Base-by-base conservation (phyloP, 2,329 filamentous ascomycete genomes). In the Clarireedia homoeocarpa region DNA sequence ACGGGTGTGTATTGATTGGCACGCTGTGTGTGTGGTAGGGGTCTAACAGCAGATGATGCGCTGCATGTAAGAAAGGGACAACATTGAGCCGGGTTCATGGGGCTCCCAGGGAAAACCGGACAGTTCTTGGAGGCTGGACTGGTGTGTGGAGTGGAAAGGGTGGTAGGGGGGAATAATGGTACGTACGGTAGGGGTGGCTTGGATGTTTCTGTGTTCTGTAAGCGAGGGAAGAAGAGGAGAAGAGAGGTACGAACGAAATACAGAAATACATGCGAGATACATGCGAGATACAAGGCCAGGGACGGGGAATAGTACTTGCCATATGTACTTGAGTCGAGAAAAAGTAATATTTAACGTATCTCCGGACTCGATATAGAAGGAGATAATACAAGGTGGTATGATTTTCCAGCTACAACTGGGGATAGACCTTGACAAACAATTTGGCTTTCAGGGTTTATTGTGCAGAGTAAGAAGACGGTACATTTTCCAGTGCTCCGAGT, bases 41-140 rank as follows among this genome's bases (percentile, higher is more conserved):
- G 27, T 30, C 27, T 2, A 9, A 9, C 27, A 30, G 27, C 40
- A 44, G 40, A 44, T 44, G 40, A 44, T 17, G 14, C 40, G 40
- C 39, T 40, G 20, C n/a, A 20, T 20, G 53, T 55, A 55, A 55
- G 46, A 55, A 54, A 55, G 53, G 53, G 34, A 36, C 46, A 55
- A 50, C 26, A 36, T 55, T 55, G n/a, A 42, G 36, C 53, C 53
- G 53, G 53, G 17, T 50, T 14, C n/a, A 42, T 38, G 36, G 51
- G 51, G 46, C 46, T 45, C 24, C 23, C 44, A 24, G 44, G 20
- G 20, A 26, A 24, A 10, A 46, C 5, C 2, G 44, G 23, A 20
- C 5, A 20, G 44, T n/a, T 40, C 20, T 46, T 46, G 20, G 5
- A 27, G 24, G 44, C 44, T 46, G 14, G 23, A 15, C 23, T 46